Conservation (phyloP, 441 rosid genomes). For the Gossypium schwendimanii region DNA sequence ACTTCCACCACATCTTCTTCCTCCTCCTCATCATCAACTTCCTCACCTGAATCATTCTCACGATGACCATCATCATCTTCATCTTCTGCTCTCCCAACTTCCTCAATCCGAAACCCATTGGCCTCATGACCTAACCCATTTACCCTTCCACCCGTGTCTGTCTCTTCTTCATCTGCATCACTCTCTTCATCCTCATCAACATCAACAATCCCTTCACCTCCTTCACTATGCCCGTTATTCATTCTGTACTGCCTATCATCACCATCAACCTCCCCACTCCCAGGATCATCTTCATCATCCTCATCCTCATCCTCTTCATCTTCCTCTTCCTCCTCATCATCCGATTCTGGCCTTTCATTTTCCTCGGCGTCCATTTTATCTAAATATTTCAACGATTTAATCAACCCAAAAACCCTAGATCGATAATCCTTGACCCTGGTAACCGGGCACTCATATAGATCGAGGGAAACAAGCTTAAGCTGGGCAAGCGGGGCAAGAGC, state of each 20-base stretch:
- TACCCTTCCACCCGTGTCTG: slow-evolving; percentile 26
- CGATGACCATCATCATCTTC: slow-evolving; percentile 35
- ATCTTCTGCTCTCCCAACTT: slow-evolving; percentile 23
- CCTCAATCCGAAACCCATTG: slow-evolving; percentile 43
- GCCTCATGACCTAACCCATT: slow-evolving; percentile 30
- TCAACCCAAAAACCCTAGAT: slow-evolving; percentile 66
- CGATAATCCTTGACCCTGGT: slow-evolving; percentile 65
- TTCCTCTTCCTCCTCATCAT: slow-evolving; percentile 41
- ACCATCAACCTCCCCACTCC: slow-evolving; percentile 62
- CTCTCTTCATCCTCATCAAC: slow-evolving; percentile 50
- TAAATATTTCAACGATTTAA: slow-evolving; percentile 59
- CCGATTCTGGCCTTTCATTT: slow-evolving; percentile 69
- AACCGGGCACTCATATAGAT: slow-evolving; percentile 69
- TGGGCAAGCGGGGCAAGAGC: slow-evolving; percentile 64
- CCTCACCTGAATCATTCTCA: slow-evolving; percentile 40
- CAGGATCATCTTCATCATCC: slow-evolving; percentile 51
- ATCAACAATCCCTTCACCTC: slow-evolving; percentile 39
- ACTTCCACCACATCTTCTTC: slow-evolving; percentile 52
- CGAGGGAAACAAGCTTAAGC: slow-evolving; percentile 57
- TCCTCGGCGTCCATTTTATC: slow-evolving; percentile 68
- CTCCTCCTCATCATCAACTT: slow-evolving; percentile 44
- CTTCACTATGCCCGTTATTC: slow-evolving; percentile 42
- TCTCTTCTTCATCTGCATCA: slow-evolving; percentile 71
- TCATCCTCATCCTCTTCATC: slow-evolving; percentile 29
- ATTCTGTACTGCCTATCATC: slow-evolving; percentile 34